These are phyloP conservation scores for Eleusine coracana DNA, from an alignment of 176 grass and related monocot species.

Conservation along the genomic window DNA sequence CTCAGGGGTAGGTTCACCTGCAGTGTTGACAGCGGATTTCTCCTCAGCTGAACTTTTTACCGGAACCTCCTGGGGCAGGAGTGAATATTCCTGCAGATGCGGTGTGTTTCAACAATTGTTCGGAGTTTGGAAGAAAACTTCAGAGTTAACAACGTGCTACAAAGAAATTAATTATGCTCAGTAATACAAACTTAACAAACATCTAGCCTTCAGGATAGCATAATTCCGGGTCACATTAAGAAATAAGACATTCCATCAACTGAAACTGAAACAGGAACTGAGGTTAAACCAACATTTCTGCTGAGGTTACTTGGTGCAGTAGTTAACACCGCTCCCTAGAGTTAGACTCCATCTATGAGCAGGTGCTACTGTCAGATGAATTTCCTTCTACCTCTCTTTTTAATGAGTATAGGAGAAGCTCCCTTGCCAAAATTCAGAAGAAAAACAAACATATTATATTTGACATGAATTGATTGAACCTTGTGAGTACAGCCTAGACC, in stretches of 20 bases:
- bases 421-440: too few relatives aligned
- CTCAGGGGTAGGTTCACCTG: conserved; percentile 1
- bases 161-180: conserved; percentile 26
- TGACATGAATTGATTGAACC: too few relatives aligned
- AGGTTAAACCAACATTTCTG: background rate
- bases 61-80: conserved; percentile 35
- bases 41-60: conserved; percentile 27
- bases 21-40: conserved; percentile 30
- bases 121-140: background rate
- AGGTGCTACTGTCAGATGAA: too few relatives aligned
- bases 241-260: background rate
- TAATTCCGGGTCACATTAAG: background rate
- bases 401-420: too few relatives aligned
- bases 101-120: conserved; percentile 11
- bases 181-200: background rate
- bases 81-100: conserved; percentile 58
- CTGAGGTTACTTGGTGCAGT: background rate
- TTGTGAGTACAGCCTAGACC: too few relatives aligned
- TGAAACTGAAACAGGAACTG: background rate
- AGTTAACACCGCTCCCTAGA: background rate
- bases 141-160: conserved; percentile 2
- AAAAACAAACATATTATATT: too few relatives aligned
- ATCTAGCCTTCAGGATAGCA: background rate
- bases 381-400: too few relatives aligned
- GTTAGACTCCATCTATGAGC: background rate